These are phyloP conservation scores for Neocucurbitaria cava DNA, from an alignment of 2,329 filamentous ascomycete genomes.

Conservation along the genomic window DNA sequence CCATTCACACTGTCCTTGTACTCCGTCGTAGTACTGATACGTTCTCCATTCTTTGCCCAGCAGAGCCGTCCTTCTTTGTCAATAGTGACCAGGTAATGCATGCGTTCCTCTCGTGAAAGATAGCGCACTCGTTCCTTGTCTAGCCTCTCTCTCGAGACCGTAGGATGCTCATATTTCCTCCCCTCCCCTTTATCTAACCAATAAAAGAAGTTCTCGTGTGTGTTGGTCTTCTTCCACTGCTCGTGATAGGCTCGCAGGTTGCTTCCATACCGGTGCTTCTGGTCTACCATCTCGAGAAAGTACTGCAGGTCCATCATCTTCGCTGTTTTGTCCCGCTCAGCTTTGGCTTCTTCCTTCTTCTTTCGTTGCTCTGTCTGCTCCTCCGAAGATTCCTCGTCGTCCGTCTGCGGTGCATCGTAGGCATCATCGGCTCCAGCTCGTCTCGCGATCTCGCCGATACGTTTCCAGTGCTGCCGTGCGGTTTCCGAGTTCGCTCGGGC, in stretches of 20 bases:
- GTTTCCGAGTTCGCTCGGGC: conserved; percentile 42
- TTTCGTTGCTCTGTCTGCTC: conserved; percentile 42
- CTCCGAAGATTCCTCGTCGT: conserved; percentile 45
- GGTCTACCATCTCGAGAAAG: conserved; percentile 84
- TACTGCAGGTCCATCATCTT: conserved; percentile 87
- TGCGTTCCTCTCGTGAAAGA: conserved; percentile 79
- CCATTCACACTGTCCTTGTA: conserved; percentile 82
- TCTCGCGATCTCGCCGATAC: conserved; percentile 72
- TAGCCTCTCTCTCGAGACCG: conserved; percentile 75
- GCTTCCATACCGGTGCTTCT: conserved; percentile 85
- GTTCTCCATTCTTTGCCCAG: conserved; percentile 82
- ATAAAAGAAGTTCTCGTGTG: conserved; percentile 89
- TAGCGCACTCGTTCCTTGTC: conserved; percentile 85
- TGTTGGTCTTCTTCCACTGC: conserved; percentile 79
- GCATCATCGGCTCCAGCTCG: conserved; percentile 74
- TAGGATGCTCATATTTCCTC: conserved; percentile 70
- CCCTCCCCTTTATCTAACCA: conserved; percentile 89
- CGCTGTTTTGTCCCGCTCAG: conserved; percentile 68
- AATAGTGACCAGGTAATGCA: conserved; percentile 80
- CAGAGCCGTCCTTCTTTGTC: conserved; percentile 77
- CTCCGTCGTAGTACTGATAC: conserved; percentile 76
- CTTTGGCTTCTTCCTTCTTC: conserved; percentile 58
- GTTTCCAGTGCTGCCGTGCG: conserved; percentile 77
- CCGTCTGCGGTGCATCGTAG: conserved; percentile 57
- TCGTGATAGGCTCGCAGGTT: conserved; percentile 83